phyloP scores from a whole-genome alignment of 2,329 filamentous ascomycete species.

The Huntiella omanensis region DNA sequence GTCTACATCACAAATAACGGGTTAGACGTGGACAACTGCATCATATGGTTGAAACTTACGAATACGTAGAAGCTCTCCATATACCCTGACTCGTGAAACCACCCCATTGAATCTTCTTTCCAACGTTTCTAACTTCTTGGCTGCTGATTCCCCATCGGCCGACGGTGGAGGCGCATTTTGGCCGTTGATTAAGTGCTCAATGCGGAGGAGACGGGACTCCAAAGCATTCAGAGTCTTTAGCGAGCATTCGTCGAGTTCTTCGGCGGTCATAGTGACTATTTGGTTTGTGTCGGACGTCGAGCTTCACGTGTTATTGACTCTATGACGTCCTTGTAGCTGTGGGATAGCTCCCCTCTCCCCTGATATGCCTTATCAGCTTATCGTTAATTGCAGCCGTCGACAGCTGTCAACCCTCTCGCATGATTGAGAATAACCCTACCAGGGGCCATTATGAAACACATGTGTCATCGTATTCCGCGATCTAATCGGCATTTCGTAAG shows the following conservation, averaged over 20 bases:
- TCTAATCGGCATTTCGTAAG: too few relatives aligned
- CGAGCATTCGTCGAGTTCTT: slow-evolving; percentile 30
- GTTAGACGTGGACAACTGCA: neutral
- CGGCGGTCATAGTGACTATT: slow-evolving; percentile 16
- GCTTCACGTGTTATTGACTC: too few relatives aligned
- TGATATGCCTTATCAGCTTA: too few relatives aligned
- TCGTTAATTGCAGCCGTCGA: too few relatives aligned
- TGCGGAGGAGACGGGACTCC: slow-evolving; percentile 37
- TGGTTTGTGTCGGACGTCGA: too few relatives aligned
- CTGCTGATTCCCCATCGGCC: slow-evolving; percentile 22
- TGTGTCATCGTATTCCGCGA: too few relatives aligned
- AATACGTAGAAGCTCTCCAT: slow-evolving; percentile 39
- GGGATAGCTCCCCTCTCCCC: too few relatives aligned
- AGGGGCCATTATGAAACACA: too few relatives aligned
- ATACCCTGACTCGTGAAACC: slow-evolving; percentile 33
- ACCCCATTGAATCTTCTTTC: slow-evolving; percentile 34
- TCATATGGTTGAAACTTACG: slow-evolving; percentile 24
- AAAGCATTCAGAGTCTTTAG: slow-evolving; percentile 36
- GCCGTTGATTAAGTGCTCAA: slow-evolving; percentile 41
- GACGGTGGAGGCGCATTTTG: slow-evolving; percentile 11
- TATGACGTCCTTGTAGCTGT: too few relatives aligned
- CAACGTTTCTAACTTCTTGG: slow-evolving; percentile 28
- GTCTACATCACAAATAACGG: slow-evolving; percentile 20
- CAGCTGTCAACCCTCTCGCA: too few relatives aligned
- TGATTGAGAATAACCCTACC: too few relatives aligned